Percentiles rank a stretch among this genome's conserved stretches.
These are phyloP conservation scores for Botryotinia globosa DNA, from an alignment of 2,329 filamentous ascomycete species.

Conservation along the genomic window DNA sequence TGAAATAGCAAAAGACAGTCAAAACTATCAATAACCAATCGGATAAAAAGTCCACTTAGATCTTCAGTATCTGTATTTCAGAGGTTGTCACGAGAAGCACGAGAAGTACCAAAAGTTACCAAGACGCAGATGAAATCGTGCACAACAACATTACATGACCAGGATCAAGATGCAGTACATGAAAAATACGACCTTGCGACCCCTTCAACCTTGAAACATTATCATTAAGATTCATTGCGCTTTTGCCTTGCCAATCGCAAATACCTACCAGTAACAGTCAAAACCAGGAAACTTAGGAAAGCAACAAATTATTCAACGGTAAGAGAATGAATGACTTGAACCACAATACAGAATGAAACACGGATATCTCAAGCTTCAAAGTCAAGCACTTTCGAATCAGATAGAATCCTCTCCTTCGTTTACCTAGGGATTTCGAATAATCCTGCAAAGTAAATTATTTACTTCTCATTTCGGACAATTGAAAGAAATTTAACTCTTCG, in stretches of 20 bases:
- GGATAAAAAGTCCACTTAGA: not conserved
- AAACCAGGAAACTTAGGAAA: not conserved
- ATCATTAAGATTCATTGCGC: not conserved
- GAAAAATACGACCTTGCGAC: not conserved
- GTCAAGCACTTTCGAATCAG: not conserved
- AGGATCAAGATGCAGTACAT: not conserved
- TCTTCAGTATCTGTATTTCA: not conserved
- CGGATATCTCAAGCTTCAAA: not conserved
- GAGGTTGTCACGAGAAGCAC: not conserved
- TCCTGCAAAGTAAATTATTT: not conserved
- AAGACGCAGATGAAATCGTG: conserved; percentile 11
- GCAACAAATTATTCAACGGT: not conserved
- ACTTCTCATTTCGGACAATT: not conserved
- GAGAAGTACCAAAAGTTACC: conserved; percentile 5
- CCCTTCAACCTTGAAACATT: not conserved
- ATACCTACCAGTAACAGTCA: not conserved
- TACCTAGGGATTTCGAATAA: not conserved
- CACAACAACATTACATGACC: conserved; percentile 7
- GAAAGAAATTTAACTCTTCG: not conserved
- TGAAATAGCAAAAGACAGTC: not conserved
- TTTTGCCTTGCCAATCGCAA: not conserved
- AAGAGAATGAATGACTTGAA: not conserved
- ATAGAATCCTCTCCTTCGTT: not conserved
- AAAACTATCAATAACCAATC: not conserved
- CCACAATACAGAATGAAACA: not conserved